Evolutionary conservation across 2,329 filamentous ascomycete species (phyloP).

Genomic region (Ophiostoma pallidulum): DNA sequence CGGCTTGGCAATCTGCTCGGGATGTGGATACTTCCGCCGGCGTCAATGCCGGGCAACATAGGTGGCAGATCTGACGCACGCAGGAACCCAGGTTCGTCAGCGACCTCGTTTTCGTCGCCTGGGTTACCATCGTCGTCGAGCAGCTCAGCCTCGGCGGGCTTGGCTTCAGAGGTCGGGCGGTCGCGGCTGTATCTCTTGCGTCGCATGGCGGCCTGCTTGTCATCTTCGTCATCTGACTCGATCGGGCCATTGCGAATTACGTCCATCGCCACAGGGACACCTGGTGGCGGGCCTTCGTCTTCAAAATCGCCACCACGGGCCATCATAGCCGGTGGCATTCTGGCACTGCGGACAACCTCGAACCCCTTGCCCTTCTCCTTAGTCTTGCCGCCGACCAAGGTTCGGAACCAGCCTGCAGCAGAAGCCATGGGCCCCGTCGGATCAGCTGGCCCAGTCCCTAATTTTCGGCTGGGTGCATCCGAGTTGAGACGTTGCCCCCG

Average conservation of each 20-base stretch:
- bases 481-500: slow-evolving; percentile 80
- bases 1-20: slow-evolving; percentile 43
- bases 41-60: slow-evolving; percentile 49
- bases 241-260: slow-evolving; percentile 51
- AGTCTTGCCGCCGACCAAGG: slow-evolving; percentile 69
- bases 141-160: slow-evolving; percentile 28
- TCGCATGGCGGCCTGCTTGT: slow-evolving; percentile 28
- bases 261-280: slow-evolving; percentile 55
- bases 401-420: slow-evolving; percentile 81
- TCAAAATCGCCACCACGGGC: slow-evolving; percentile 46
- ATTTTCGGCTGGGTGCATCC: slow-evolving; percentile 67
- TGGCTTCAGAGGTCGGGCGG: not conserved
- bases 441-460: slow-evolving; percentile 91
- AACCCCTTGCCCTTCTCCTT: slow-evolving; percentile 97
- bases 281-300: slow-evolving; percentile 57
- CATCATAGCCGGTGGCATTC: slow-evolving; percentile 70
- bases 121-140: slow-evolving; percentile 39
- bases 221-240: slow-evolving; percentile 50
- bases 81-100: not conserved
- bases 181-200: slow-evolving; percentile 17
- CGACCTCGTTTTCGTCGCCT: slow-evolving; percentile 30
- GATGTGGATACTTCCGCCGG: slow-evolving; percentile 50
- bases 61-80: slow-evolving; percentile 41
- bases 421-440: slow-evolving; percentile 85
- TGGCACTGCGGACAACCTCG: slow-evolving; percentile 84